Percentiles rank a stretch among this genome's conserved stretches.
Conservation (phyloP, 192 early-diverging fungal species). For the Gaertneriomyces semiglobifer region DNA sequence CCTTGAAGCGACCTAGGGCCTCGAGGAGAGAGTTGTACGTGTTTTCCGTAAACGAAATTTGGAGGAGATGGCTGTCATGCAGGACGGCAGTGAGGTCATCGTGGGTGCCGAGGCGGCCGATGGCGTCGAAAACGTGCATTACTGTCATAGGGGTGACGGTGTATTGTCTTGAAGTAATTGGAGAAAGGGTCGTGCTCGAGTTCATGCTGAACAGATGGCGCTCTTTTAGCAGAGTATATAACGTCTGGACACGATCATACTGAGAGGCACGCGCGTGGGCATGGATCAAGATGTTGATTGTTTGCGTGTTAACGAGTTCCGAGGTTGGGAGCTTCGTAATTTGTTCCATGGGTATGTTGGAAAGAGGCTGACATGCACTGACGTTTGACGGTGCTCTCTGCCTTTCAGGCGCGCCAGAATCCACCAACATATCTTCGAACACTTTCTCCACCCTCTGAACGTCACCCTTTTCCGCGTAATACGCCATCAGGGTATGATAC, state of each 20-base stretch:
- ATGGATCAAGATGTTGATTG: slow-evolving; percentile 4
- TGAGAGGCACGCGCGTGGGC: not conserved
- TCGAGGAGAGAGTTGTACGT: slow-evolving; percentile 12
- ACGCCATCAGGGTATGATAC: slow-evolving; percentile 4
- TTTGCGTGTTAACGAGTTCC: no score
- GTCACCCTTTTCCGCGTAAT: slow-evolving; percentile 1
- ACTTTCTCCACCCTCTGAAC: not conserved
- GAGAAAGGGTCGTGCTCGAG: no score
- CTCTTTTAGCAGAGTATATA: not conserved
- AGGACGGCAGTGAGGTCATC: slow-evolving; percentile 4
- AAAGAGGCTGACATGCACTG: no score
- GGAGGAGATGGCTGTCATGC: not conserved
- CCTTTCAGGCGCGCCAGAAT: no score
- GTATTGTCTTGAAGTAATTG: not conserved
- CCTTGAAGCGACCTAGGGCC: slow-evolving; percentile 7
- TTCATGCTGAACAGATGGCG: no score
- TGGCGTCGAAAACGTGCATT: slow-evolving; percentile 3
- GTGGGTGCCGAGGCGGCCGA: not conserved
- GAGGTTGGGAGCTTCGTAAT: not conserved
- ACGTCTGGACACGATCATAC: not conserved
- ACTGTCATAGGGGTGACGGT: not conserved
- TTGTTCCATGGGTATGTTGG: no score
- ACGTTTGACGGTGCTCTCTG: no score
- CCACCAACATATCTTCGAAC: not conserved
- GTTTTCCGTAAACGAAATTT: not conserved